phyloP scores from a whole-genome alignment of 164 flowering plant genomes.

The Piper longum region DNA sequence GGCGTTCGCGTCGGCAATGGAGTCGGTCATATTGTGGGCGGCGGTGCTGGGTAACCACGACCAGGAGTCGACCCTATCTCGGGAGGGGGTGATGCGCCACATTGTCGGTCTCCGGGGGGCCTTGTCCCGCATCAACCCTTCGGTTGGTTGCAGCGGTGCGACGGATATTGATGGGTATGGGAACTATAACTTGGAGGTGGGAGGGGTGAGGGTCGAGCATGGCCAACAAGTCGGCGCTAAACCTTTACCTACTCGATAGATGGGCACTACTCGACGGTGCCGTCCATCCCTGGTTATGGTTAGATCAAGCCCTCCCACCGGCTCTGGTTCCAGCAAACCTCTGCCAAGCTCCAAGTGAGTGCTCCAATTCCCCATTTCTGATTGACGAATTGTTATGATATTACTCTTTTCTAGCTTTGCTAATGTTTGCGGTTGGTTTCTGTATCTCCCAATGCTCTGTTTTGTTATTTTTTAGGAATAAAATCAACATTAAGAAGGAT shows the following conservation, averaged over 20 bases:
- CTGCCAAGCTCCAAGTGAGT: slow-evolving; percentile 50
- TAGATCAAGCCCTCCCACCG: slow-evolving; percentile 96
- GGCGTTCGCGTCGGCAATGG: slow-evolving; percentile 64
- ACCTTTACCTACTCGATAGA: slow-evolving; percentile 86
- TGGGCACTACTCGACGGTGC: slow-evolving; percentile 83
- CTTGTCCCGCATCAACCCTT: slow-evolving; percentile 50
- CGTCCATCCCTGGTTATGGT: slow-evolving; percentile 63
- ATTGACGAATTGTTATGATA: no score
- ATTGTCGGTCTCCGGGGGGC: slow-evolving; percentile 49
- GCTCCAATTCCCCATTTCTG: not conserved
- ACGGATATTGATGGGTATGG: slow-evolving; percentile 74
- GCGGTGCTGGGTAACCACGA: slow-evolving; percentile 96
- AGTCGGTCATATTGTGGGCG: slow-evolving; percentile 76
- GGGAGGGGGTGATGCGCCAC: slow-evolving; percentile 79
- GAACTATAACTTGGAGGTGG: slow-evolving; percentile 75
- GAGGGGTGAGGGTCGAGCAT: slow-evolving; percentile 50
- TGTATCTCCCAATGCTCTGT: no score
- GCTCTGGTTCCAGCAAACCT: slow-evolving; percentile 69
- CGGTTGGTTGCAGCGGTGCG: slow-evolving; percentile 6
- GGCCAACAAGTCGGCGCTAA: slow-evolving; percentile 64
- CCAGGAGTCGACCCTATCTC: slow-evolving; percentile 60
- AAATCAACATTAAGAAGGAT: no score
- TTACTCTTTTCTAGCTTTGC: no score
- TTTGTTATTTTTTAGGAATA: no score
- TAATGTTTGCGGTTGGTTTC: no score